phyloP scores from a whole-genome alignment of 2,329 filamentous ascomycete genomes.

The Diaporthe amygdali region DNA sequence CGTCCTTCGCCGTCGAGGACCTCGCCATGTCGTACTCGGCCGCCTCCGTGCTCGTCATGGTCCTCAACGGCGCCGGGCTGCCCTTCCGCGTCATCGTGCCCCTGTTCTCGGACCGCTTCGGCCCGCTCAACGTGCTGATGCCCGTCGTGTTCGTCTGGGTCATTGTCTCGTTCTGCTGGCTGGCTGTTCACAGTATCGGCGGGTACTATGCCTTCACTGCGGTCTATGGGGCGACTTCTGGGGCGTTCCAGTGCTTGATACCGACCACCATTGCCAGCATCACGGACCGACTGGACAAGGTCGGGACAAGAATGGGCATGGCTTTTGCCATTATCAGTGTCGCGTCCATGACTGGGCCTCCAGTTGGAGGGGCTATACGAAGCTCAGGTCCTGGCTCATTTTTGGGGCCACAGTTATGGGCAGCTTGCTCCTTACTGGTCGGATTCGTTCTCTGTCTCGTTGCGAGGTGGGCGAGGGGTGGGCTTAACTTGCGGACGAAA shows the following conservation, averaged over 20 bases:
- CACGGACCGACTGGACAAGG: slow-evolving; percentile 37
- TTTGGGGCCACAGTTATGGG: slow-evolving; percentile 36
- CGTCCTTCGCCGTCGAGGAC: slow-evolving; percentile 38
- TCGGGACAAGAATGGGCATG: slow-evolving; percentile 41
- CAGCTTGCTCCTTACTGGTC: slow-evolving; percentile 31
- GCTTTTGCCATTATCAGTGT: slow-evolving; percentile 36
- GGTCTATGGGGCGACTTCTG: slow-evolving; percentile 37
- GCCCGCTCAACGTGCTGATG: slow-evolving; percentile 38
- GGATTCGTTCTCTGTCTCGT: slow-evolving; percentile 27
- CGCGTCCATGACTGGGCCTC: slow-evolving; percentile 38
- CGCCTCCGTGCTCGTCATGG: slow-evolving; percentile 40
- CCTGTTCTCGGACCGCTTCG: slow-evolving; percentile 38
- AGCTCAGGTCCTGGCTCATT: slow-evolving; percentile 31
- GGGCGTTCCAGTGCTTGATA: slow-evolving; percentile 39
- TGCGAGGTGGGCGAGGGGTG: slow-evolving; percentile 16
- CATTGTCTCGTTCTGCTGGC: slow-evolving; percentile 38
- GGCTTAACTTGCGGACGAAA: not conserved
- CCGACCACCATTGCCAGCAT: slow-evolving; percentile 38
- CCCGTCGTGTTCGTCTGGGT: slow-evolving; percentile 34
- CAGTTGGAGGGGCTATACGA: slow-evolving; percentile 39
- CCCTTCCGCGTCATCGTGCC: slow-evolving; percentile 39
- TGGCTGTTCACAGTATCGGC: slow-evolving; percentile 34
- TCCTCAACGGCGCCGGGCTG: slow-evolving; percentile 42
- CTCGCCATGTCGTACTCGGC: slow-evolving; percentile 41
- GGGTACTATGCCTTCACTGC: slow-evolving; percentile 39